Base-by-base conservation (phyloP, 306 rosid genomes). In the Acacia acuminata region DNA sequence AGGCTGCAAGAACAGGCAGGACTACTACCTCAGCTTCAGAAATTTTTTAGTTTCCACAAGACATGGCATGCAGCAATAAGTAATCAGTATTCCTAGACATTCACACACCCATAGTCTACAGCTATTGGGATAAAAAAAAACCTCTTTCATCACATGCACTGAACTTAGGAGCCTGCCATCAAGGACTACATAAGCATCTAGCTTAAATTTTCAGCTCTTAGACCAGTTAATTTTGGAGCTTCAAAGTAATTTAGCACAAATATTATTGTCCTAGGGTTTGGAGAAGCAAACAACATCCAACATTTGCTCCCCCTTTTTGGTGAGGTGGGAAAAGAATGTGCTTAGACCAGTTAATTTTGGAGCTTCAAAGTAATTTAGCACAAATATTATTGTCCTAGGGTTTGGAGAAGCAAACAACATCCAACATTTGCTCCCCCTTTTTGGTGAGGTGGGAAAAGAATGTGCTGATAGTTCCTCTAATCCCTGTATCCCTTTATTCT, bases 401-500 rank as follows among this genome's bases (percentile, higher is more conserved):
- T 50, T 66, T 38, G 69, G 44, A 67, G 51, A 60, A 34, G 48
- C 48, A 27, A 60, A 58, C 64, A 69, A 40, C 32, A 73, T 50
- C 61, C 81, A 43, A 56, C 7, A 40, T 70, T 70, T 69, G 43
- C 34, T 24, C 64, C 56, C 64, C 60, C 56, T 60, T 67, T 76
- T 76, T 53, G 51, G 45, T 1, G 22, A 47, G 19, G 80, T 7
- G 63, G 80, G 30, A 13, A 56, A 70, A 48, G 42, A 61, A 65
- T 27, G 47, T 48, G 20, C 61, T 13, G 67, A 40, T n/a, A 9
- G 53, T 60, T 20, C 69, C 40, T 63, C 15, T 5, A 27, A 63
- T 61, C 43, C 14, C 16, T 5, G 30, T 10, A 30, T 70, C 65
- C 44, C 34, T 2, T 69, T 42, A 34, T 68, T 34, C 47, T 25